Evolutionary conservation across 2,329 filamentous ascomycete genomes (phyloP).

Genomic region (Phyllosticta citrichinensis): DNA sequence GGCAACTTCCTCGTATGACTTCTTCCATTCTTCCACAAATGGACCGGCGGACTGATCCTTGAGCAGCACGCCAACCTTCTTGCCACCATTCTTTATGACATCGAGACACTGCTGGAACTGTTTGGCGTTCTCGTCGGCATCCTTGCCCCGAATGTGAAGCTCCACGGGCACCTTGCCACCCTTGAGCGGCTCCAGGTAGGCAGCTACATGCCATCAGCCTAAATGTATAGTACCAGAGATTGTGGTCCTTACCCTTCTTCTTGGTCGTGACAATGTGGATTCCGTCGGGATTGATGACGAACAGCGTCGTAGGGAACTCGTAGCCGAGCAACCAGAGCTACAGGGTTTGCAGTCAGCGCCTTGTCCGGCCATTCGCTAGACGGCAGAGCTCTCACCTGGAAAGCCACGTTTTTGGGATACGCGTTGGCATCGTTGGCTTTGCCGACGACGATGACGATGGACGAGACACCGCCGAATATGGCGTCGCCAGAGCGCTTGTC

Average conservation of each 20-base stretch:
- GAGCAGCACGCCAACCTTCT: conserved; percentile 77
- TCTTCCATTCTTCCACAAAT: conserved; percentile 96
- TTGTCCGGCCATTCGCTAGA: conserved; percentile 3
- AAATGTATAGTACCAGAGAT: conserved; percentile 13
- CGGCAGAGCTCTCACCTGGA: conserved; percentile 60
- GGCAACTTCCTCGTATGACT: conserved; percentile 60
- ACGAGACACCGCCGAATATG: conserved; percentile 75
- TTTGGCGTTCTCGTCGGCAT: conserved; percentile 83
- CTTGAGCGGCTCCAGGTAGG: conserved; percentile 85
- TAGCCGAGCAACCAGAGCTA: conserved; percentile 98
- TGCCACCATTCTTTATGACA: conserved; percentile 81
- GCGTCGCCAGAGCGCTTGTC: conserved; percentile 83
- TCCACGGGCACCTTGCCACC: conserved; percentile 88
- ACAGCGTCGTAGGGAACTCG: conserved; percentile 92
- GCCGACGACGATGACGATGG: conserved; percentile 84
- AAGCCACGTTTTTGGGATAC: conserved; percentile 92
- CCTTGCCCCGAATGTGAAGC: conserved; percentile 83
- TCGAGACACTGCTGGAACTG: conserved; percentile 77
- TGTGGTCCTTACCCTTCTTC: conserved; percentile 67
- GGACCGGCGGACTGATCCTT: conserved; percentile 80
- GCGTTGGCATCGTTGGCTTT: conserved; percentile 82
- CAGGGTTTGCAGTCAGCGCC: conserved; percentile 13
- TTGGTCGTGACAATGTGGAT: conserved; percentile 90
- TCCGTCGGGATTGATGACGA: conserved; percentile 80
- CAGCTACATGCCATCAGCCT: conserved; percentile 50